Percentiles rank a stretch among this genome's conserved stretches.
phyloP scores from a whole-genome alignment of 305 asterid genomes.

The Plantago lanceolata region DNA sequence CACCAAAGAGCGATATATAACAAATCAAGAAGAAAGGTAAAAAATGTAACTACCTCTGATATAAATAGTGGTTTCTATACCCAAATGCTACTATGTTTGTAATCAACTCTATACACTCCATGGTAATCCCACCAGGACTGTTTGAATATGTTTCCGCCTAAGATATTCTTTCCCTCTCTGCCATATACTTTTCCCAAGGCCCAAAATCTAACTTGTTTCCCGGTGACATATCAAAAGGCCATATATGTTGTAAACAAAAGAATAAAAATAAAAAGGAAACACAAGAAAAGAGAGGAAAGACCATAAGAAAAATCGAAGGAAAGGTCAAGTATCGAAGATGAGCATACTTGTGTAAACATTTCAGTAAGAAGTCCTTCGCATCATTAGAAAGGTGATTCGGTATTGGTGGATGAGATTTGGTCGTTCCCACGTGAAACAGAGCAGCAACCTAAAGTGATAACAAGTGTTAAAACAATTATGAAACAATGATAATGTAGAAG shows the following conservation, averaged over 20 bases:
- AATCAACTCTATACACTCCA: no score
- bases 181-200: neutral
- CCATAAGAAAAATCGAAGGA: slow-evolving; percentile 11
- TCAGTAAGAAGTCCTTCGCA: slow-evolving; percentile 83
- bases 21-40: neutral
- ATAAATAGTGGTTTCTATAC: neutral
- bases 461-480: slow-evolving; percentile 18
- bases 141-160: neutral
- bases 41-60: neutral
- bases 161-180: neutral
- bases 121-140: neutral
- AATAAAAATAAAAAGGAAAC: neutral
- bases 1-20: neutral
- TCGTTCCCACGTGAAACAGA: slow-evolving; percentile 89
- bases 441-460: slow-evolving; percentile 76
- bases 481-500: slow-evolving; percentile 15
- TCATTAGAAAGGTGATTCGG: slow-evolving; percentile 89
- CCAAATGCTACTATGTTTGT: neutral
- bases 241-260: neutral
- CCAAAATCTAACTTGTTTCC: neutral
- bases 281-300: slow-evolving; percentile 2
- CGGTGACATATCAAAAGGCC: neutral
- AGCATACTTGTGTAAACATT: slow-evolving; percentile 88
- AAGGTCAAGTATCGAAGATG: slow-evolving; percentile 13
- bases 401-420: slow-evolving; percentile 97